These are phyloP conservation scores for Pseudognaphalium luteoalbum DNA, from an alignment of 129 eudicot genomes.

Conservation along the genomic window DNA sequence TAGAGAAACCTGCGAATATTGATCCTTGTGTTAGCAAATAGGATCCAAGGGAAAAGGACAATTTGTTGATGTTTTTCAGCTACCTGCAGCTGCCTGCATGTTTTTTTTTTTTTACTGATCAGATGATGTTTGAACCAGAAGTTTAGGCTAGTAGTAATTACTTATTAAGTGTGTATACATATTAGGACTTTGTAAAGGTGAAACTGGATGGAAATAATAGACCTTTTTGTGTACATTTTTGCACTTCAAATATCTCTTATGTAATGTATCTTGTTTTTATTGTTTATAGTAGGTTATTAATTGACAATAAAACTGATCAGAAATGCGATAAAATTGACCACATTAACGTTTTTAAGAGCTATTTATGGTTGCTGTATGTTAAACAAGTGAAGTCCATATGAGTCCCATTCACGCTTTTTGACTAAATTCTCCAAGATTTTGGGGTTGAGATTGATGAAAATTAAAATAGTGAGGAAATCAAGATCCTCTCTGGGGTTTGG, in stretches of 20 bases:
- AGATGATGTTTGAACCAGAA: neutral
- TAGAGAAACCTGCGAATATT: neutral
- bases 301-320: too few species aligned
- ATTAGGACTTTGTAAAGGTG: neutral
- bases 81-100: neutral
- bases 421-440: neutral
- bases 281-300: too few species aligned
- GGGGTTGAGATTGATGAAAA: neutral
- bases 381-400: neutral
- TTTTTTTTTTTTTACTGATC: neutral
- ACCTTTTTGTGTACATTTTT: neutral
- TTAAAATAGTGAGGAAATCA: too few species aligned
- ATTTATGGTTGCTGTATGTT: too few species aligned
- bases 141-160: neutral
- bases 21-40: neutral
- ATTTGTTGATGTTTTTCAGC: neutral
- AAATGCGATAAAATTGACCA: too few species aligned
- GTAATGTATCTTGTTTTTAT: too few species aligned
- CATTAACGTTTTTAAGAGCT: too few species aligned
- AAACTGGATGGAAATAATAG: neutral
- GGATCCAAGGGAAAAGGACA: neutral
- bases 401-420: neutral
- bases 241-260: too few species aligned
- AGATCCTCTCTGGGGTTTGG: too few species aligned
- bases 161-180: neutral